These are phyloP conservation scores for Macrolepiota albuminosa DNA, from an alignment of 768 basidiomycete genomes.

Conservation along the genomic window DNA sequence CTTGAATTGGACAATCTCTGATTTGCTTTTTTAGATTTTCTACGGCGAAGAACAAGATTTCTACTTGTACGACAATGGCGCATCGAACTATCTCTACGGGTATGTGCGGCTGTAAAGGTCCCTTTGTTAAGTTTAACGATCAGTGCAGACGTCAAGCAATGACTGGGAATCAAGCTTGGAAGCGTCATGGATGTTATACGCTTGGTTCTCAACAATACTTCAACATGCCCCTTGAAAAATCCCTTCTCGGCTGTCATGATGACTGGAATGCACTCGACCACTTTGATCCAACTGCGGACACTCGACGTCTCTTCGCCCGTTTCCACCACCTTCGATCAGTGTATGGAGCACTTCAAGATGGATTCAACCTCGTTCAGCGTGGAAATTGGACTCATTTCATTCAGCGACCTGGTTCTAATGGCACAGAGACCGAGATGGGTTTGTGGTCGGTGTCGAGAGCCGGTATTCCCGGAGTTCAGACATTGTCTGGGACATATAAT, in stretches of 20 bases:
- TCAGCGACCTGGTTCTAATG: conserved; percentile 80
- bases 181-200: conserved; percentile 87
- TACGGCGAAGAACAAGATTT: conserved; percentile 94
- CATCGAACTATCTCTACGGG: conserved; percentile 90
- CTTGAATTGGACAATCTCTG: background rate
- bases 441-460: conserved; percentile 78
- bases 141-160: conserved; percentile 81
- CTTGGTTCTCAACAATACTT: conserved; percentile 91
- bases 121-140: background rate
- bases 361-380: conserved; percentile 75
- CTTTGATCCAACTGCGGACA: conserved; percentile 85
- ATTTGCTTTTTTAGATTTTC: conserved; percentile 43
- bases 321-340: conserved; percentile 64
- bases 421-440: conserved; percentile 79
- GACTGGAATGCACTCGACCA: conserved; percentile 93
- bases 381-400: conserved; percentile 84
- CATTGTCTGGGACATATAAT: conserved; percentile 50
- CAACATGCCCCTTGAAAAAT: conserved; percentile 82
- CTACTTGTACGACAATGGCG: conserved; percentile 84
- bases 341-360: conserved; percentile 80
- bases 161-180: conserved; percentile 82
- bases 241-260: conserved; percentile 79
- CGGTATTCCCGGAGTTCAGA: conserved; percentile 55
- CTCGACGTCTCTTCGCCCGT: conserved; percentile 68
- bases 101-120: conserved; percentile 25